These are phyloP conservation scores for Funneliformis mosseae DNA, from an alignment of 192 early-diverging fungal genomes.

Conservation along the genomic window DNA sequence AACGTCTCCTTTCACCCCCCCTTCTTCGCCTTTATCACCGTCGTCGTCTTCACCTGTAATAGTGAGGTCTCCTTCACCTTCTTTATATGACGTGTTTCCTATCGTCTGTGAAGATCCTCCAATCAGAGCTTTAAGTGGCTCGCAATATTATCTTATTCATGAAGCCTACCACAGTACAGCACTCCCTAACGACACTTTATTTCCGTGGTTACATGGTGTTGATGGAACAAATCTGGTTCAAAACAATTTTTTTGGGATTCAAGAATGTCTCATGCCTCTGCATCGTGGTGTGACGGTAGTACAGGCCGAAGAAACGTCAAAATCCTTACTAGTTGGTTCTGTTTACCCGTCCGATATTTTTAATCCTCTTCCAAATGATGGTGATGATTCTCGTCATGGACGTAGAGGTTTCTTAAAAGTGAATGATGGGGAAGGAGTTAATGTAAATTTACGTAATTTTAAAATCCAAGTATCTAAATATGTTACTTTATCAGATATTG, in stretches of 20 bases:
- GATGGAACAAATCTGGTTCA: slow-evolving; percentile 51
- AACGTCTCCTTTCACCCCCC: slow-evolving; percentile 23
- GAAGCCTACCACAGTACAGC: slow-evolving; percentile 47
- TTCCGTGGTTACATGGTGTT: slow-evolving; percentile 66
- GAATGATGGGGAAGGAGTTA: slow-evolving; percentile 48
- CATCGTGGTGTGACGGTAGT: slow-evolving; percentile 47
- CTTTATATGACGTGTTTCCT: slow-evolving; percentile 32
- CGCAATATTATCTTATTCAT: slow-evolving; percentile 46
- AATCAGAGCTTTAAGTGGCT: slow-evolving; percentile 44
- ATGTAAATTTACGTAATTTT: slow-evolving; percentile 60
- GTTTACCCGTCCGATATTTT: slow-evolving; percentile 54
- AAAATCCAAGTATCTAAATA: slow-evolving; percentile 55
- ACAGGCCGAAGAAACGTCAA: slow-evolving; percentile 40
- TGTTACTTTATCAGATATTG: slow-evolving; percentile 52
- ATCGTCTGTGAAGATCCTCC: slow-evolving; percentile 35
- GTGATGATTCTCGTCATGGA: neutral
- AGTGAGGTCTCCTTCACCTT: slow-evolving; percentile 12
- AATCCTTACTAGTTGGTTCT: slow-evolving; percentile 50
- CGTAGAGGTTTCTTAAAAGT: slow-evolving; percentile 34
- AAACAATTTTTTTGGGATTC: slow-evolving; percentile 58
- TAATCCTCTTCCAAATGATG: neutral
- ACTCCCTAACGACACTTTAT: slow-evolving; percentile 54
- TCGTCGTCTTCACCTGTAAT: slow-evolving; percentile 3
- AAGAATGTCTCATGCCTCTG: slow-evolving; percentile 36
- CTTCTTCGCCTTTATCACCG: slow-evolving; percentile 4